Percentiles rank a stretch among this genome's conserved stretches.
Conservation (phyloP, 139 green algal genomes). For the Nannochloris sp. region DNA sequence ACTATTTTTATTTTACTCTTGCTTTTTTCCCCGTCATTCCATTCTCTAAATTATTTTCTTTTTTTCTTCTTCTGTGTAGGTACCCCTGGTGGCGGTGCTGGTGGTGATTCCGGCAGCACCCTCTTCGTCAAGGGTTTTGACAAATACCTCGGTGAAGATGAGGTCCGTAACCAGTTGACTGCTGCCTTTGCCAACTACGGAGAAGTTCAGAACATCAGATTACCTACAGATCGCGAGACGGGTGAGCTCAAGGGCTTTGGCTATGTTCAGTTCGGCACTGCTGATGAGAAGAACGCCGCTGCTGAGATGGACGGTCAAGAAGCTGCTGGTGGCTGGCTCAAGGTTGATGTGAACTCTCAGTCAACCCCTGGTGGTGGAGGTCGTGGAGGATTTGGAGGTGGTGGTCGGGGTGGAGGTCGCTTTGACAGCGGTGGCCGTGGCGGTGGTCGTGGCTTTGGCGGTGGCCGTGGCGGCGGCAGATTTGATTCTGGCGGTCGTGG, state of each 20-base stretch:
- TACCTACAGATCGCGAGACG: slow-evolving; percentile 67
- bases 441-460: slow-evolving; percentile 21
- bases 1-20: background rate
- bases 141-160: slow-evolving; percentile 56
- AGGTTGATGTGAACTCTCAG: slow-evolving; percentile 31
- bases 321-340: slow-evolving; percentile 50
- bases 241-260: slow-evolving; percentile 68
- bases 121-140: slow-evolving; percentile 79
- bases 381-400: slow-evolving; percentile 24
- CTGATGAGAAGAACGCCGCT: slow-evolving; percentile 47
- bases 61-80: slow-evolving; percentile 15
- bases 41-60: background rate
- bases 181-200: slow-evolving; percentile 53
- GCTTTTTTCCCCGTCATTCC: background rate
- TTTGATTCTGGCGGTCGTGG: slow-evolving; percentile 26
- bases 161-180: slow-evolving; percentile 46
- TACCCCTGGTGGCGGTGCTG: slow-evolving; percentile 7
- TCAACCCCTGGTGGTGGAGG: slow-evolving; percentile 1
- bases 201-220: slow-evolving; percentile 49
- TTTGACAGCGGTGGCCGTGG: slow-evolving; percentile 13
- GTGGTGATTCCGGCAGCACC: slow-evolving; percentile 27
- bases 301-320: slow-evolving; percentile 51
- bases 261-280: slow-evolving; percentile 61
- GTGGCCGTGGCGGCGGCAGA: slow-evolving; percentile 36
- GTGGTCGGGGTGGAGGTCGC: slow-evolving; percentile 29